phyloP scores from a whole-genome alignment of 305 asterid genomes.

The Fraxinus nigra region DNA sequence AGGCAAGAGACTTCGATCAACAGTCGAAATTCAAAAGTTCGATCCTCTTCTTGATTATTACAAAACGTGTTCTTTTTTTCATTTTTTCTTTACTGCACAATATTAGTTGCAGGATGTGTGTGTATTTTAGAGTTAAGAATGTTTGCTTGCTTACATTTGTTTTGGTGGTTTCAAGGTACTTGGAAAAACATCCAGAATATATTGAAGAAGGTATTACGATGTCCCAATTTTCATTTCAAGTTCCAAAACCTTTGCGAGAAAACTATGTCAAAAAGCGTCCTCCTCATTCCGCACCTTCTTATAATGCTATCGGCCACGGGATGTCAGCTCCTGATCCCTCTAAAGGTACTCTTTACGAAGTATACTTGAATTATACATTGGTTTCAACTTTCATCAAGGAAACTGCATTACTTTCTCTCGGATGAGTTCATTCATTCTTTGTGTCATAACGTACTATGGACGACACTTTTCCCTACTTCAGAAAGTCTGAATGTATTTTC shows the following conservation, averaged over 20 bases:
- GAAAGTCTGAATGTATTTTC: neutral
- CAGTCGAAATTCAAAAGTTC: constrained; percentile 59
- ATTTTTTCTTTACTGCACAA: neutral
- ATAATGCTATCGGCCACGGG: constrained; percentile 28
- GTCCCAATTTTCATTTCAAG: constrained; percentile 70
- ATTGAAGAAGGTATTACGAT: constrained; percentile 37
- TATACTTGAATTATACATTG: neutral
- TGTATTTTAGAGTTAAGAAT: neutral
- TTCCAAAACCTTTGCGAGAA: constrained; percentile 69
- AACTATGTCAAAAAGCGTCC: constrained; percentile 61
- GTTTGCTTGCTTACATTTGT: constrained; percentile 13
- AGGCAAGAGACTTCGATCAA: constrained; percentile 67
- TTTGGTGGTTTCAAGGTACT: constrained; percentile 43
- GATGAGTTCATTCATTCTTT: neutral
- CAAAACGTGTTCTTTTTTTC: neutral
- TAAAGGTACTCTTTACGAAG: constrained; percentile 35
- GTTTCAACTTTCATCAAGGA: neutral
- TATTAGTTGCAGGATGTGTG: too few relatives aligned
- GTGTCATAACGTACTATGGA: neutral
- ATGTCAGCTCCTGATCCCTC: constrained; percentile 34
- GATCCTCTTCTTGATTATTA: constrained; percentile 8
- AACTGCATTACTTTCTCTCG: neutral
- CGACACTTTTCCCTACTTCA: neutral
- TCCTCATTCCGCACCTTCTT: constrained; percentile 35
- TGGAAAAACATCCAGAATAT: constrained; percentile 55